Percentiles rank a stretch among this genome's conserved stretches.
Conservation (phyloP, 2,329 filamentous ascomycete species). For the Pseudovirgaria hyperparasitica region DNA sequence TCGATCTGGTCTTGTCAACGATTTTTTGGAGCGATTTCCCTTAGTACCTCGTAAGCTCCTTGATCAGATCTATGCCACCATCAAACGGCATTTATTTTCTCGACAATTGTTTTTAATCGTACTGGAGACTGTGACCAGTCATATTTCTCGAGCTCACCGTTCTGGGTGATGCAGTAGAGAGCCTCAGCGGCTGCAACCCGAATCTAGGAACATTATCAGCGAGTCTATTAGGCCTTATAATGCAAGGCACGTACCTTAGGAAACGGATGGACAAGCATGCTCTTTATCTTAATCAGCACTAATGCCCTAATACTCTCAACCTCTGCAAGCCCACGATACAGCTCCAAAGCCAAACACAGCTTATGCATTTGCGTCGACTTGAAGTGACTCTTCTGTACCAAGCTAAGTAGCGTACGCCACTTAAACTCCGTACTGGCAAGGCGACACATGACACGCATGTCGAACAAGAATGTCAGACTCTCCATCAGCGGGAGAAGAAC, state of each 20-base stretch:
- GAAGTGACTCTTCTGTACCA: constrained; percentile 67
- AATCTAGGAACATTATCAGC: constrained; percentile 9
- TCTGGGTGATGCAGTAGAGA: constrained; percentile 23
- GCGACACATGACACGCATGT: constrained; percentile 30
- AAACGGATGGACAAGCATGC: constrained; percentile 70
- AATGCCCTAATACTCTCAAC: constrained; percentile 38
- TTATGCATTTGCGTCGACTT: constrained; percentile 74
- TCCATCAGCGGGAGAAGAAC: constrained; percentile 66
- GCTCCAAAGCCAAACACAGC: constrained; percentile 64
- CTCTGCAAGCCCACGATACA: constrained; percentile 60
- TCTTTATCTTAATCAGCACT: constrained; percentile 56
- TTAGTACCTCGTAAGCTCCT: too few relatives aligned
- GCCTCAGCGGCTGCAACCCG: constrained; percentile 28
- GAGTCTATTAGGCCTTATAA: background rate
- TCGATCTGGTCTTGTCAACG: too few relatives aligned
- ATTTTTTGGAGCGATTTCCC: too few relatives aligned
- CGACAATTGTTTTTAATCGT: constrained; percentile 17
- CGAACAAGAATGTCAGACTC: constrained; percentile 56
- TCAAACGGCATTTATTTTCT: constrained; percentile 6
- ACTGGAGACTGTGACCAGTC: constrained; percentile 23
- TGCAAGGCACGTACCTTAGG: constrained; percentile 48
- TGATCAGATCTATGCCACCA: background rate
- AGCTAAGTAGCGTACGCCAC: constrained; percentile 50
- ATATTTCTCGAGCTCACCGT: constrained; percentile 20
- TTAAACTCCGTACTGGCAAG: constrained; percentile 39